These are phyloP conservation scores for Penicillium crystallinum DNA, from an alignment of 495 filamentous ascomycete genomes.

Conservation along the genomic window DNA sequence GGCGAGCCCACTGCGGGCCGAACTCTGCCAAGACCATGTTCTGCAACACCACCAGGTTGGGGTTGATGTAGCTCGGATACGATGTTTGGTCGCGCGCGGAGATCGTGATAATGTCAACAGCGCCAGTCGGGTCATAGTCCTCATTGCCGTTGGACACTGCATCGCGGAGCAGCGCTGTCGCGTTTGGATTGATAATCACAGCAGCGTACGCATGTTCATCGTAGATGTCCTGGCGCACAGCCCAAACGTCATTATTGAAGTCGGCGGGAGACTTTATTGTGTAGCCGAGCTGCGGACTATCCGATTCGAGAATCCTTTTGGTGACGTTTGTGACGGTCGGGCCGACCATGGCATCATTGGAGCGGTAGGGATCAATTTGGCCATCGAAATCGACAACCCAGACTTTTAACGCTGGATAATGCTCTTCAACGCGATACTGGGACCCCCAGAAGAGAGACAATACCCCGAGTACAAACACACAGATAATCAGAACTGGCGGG, in stretches of 20 bases:
- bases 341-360: conserved; percentile 49
- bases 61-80: conserved; percentile 48
- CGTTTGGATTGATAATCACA: conserved; percentile 61
- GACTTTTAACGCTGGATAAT: conserved; percentile 45
- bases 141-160: conserved; percentile 53
- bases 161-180: conserved; percentile 53
- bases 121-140: conserved; percentile 59
- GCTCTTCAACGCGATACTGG: conserved; percentile 46
- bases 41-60: conserved; percentile 43
- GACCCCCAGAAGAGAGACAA: conserved; percentile 60
- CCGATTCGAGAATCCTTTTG: conserved; percentile 29
- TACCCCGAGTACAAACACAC: conserved; percentile 48
- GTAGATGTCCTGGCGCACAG: conserved; percentile 57
- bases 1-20: conserved; percentile 46
- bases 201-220: conserved; percentile 60
- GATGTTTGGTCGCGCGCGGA: conserved; percentile 56
- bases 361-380: conserved; percentile 46
- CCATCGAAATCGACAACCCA: conserved; percentile 64
- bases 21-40: conserved; percentile 43
- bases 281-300: conserved; percentile 43
- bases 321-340: conserved; percentile 46
- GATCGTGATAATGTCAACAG: conserved; percentile 55
- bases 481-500: conserved; percentile 47
- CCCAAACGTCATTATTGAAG: conserved; percentile 54
- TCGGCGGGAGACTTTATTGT: conserved; percentile 42